Base-by-base conservation (phyloP, 176 grass and related monocot genomes). In the Zoysia japonica region DNA sequence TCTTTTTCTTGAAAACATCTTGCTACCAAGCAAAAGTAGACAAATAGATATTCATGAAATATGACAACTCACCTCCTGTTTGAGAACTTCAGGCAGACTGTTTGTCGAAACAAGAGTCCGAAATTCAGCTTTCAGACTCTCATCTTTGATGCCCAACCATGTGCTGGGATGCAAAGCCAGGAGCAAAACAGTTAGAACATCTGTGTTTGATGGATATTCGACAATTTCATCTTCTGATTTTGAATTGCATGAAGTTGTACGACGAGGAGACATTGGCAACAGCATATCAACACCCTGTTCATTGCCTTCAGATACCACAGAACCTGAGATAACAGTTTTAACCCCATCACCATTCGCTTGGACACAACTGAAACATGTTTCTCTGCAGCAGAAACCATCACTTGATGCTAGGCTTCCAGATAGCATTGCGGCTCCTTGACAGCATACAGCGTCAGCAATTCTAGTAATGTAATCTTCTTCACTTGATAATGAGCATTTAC, bases 351-450 rank as follows among this genome's bases (percentile, higher is more conserved):
- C 83, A 75, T 94, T 85, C 59, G 39, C 78, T 56, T 81, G 42
- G 11, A 89, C 62, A 68, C 83, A 88, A 87, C 68, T 74, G 38
- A 90, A 45, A 80, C 73, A 90, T 78, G 85, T 93, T 81, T 80
- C 67, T 67, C 78, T 85, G 88, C 85, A 98, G 78, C 92, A 92
- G 59, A 84, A 90, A 45, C 66, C 74, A 79, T 87, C 50, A 54
- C 39, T 76, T 76, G 80, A 80, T 65, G 12, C 76, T 82, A 80
- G 50, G 70, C 62, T 73, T 8, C 83, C 78, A 39, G 89, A 80
- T 81, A 97, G 71, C 39, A 97, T 61, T 54, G 85, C 67, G 5
- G 89, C 87, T 60, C 87, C 89, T 87, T 92, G 89, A 87, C 94
- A 94, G 78, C 96, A 90, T 16, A 91, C 59, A 70, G 51, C 77